These are phyloP conservation scores for Exophiala sideris DNA, from an alignment of 2,329 filamentous ascomycete species.

Conservation along the genomic window DNA sequence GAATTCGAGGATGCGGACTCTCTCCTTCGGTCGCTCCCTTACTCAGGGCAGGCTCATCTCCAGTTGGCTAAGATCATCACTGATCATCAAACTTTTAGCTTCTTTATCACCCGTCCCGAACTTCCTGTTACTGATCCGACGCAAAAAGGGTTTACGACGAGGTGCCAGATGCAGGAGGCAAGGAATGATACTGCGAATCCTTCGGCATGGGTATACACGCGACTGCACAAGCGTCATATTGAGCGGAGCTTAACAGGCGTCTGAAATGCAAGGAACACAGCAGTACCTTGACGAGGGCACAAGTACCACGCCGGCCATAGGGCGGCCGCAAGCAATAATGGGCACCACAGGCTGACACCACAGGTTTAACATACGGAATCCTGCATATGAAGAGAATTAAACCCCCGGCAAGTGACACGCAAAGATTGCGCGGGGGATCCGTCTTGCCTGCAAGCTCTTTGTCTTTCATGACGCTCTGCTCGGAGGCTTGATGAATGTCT, in stretches of 20 bases:
- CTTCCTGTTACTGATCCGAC: neutral
- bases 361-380: neutral
- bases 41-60: neutral
- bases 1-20: conserved; percentile 1
- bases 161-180: neutral
- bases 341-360: neutral
- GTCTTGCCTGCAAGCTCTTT: no score
- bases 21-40: neutral
- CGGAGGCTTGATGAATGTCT: no score
- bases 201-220: conserved; percentile 4
- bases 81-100: neutral
- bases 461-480: no score
- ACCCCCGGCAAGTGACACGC: no score
- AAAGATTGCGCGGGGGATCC: no score
- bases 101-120: neutral
- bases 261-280: conserved; percentile 23
- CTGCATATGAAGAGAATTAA: neutral
- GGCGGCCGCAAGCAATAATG: neutral
- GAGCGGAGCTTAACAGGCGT: conserved; percentile 7
- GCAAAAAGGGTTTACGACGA: neutral
- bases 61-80: neutral
- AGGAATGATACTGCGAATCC: neutral
- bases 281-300: conserved; percentile 9
- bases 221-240: conserved; percentile 4
- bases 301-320: conserved; percentile 1